A percentile compares a stretch with the other conserved stretches of the same genome.
Evolutionary conservation across 345 rosid species (phyloP).

Genomic region (Melaleuca quinquenervia): DNA sequence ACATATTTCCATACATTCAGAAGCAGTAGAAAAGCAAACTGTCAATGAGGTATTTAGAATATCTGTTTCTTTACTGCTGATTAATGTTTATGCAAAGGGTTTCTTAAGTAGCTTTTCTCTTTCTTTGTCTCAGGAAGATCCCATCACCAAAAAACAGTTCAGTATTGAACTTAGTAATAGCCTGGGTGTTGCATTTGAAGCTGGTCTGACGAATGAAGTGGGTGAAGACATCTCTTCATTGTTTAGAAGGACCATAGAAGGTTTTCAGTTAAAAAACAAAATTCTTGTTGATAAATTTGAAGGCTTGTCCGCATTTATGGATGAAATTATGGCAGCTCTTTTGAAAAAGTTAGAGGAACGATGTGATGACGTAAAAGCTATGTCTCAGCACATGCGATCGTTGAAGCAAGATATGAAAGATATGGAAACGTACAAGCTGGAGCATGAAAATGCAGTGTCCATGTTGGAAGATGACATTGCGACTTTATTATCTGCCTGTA

Average conservation of each 20-base stretch:
- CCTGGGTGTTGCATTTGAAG: conserved; percentile 18
- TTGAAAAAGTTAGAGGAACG: conserved; percentile 35
- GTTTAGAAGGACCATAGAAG: conserved; percentile 41
- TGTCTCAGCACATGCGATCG: conserved; percentile 33
- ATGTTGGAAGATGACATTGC: conserved; percentile 32
- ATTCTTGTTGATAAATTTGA: conserved; percentile 34
- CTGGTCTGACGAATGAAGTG: conserved; percentile 16
- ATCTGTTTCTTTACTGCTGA: not conserved
- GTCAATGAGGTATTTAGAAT: conserved; percentile 31
- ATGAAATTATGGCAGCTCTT: conserved; percentile 31
- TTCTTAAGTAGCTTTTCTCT: conserved; percentile 3
- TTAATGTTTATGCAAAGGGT: not conserved
- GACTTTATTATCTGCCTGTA: conserved; percentile 48
- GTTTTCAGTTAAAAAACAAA: conserved; percentile 36
- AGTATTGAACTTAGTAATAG: conserved; percentile 20
- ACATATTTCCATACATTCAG: conserved; percentile 15
- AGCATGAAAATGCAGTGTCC: conserved; percentile 36
- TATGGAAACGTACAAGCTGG: conserved; percentile 31
- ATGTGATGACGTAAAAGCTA: conserved; percentile 21
- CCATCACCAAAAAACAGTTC: conserved; percentile 14
- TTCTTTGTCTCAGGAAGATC: conserved; percentile 27
- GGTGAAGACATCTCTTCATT: conserved; percentile 31
- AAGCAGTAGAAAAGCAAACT: conserved; percentile 15
- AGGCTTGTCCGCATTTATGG: conserved; percentile 34
- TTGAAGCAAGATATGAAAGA: conserved; percentile 35